Evolutionary conservation across 331 rosid genomes (phyloP), one percentile per base, ranked within the genome.

Genomic region (Saraca asoca): DNA sequence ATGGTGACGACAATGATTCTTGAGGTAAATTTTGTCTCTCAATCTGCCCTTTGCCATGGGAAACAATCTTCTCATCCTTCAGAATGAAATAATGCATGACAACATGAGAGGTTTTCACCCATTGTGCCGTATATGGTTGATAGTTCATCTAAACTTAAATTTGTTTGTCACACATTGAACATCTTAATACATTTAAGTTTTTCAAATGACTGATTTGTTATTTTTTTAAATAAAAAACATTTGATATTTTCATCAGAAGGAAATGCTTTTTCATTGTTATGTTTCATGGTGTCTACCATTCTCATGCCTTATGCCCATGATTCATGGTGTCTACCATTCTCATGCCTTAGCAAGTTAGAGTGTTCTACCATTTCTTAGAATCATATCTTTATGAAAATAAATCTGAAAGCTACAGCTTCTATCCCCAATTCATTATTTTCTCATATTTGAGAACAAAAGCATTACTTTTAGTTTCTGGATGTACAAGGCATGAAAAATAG

Each of bases 1-100:
- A 84, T 90, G 83, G 95, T 90, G 42, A 87, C 95, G 68, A 83
- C 91, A 54, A 76, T 87, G 83, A 95, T 90, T 76, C 86, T 90
- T 68, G 96, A 90, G 95, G 96, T 90, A 81, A 46, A 16, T 53
- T 49, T 46, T 44, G 57, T 31, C 61, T 56, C 60, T 65, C 12
- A 18, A 12, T 33, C 41, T 64, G n/a, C 67, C 50, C 33, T 68
- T 49, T 24, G 34, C 46, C 53, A 13, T 35, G 33, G n/a, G 13
- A 46, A 58, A 56, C 16, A 41, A 12, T 53, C 33, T 68, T 51
- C 11, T 13, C 42, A 6, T 5, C 48, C 53, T 57, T 13, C 7
- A 17, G 44, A 54, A 64, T 65, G 59, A 39, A 38, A 11, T 56
- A 54, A 75, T 61, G 61, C 65, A 50, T 54, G 55, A 43, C 12